Evolutionary conservation across 2,329 filamentous ascomycete genomes (phyloP), one percentile per base, ranked within the genome.

Genomic region (Beauveria medogensis): DNA sequence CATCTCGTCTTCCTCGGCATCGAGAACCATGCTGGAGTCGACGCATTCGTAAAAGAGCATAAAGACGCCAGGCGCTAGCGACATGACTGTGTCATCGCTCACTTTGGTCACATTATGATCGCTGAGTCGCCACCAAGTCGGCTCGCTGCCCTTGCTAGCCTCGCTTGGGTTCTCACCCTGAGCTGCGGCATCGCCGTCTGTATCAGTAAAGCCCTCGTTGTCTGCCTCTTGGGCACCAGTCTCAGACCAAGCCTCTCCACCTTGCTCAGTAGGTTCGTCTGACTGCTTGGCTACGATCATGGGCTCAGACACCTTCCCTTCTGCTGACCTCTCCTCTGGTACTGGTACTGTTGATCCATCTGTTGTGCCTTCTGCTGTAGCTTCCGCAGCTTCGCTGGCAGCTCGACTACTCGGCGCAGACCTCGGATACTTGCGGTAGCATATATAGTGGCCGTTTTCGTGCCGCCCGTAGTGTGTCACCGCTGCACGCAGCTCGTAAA

Each of bases 11-110:
- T 66, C 65, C 30, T 73, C 70, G 26, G 71, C 67, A 26, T 72
- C 68, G 10, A 80, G 71, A 22, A 87, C 70, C 30, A 78, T 76
- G 43, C 71, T 75, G 1, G 79, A 73, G 61, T 88, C 85, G 26
- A 89, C 77, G 52, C 83, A 84, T 71, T 99, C 93, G 72, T 97
- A 99, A 72, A 97, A 97, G 1, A 97, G 81, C 93, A 99, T 97
- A 70, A 97, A 97, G 0, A 92, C 93, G 2, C 91, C 91, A 0
- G 73, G 70, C 0, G 86, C 86, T 66, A 96, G 88, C 2, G 80
- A 81, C 55, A 94, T 76, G 0, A 96, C 90, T 30, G 82, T 81
- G 12, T 87, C 81, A 70, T 96, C 90, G 22, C 83, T 83, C 26
- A 92, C 88, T 65, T 83, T 80, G 63, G 80, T 84, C 8, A 97